A percentile compares a stretch with the other conserved stretches of the same genome.
Conservation (phyloP, 306 rosid genomes). For the Dryas octopetala region DNA sequence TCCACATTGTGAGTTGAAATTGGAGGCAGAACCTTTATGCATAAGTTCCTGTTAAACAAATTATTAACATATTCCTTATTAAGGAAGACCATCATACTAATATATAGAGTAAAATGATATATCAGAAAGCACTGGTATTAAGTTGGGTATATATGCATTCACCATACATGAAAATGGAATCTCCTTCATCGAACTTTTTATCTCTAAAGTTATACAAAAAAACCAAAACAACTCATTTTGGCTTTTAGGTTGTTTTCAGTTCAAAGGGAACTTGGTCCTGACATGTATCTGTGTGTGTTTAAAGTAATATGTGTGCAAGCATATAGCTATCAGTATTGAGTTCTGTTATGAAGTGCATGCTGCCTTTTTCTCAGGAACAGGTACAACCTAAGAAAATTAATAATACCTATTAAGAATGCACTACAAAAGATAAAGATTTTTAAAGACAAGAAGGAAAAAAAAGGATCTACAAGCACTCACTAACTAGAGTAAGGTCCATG, state of each 20-base stretch:
- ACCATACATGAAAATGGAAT: background rate
- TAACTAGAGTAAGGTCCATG: background rate
- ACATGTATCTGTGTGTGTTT: background rate
- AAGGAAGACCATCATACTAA: background rate
- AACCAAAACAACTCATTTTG: background rate
- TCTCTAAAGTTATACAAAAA: background rate
- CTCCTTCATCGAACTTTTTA: background rate
- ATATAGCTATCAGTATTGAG: background rate
- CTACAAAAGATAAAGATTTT: background rate
- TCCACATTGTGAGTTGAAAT: slow-evolving; percentile 40
- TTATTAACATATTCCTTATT: background rate
- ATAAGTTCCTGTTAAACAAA: slow-evolving; percentile 41
- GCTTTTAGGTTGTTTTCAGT: background rate
- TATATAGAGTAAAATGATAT: background rate
- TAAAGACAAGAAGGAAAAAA: background rate
- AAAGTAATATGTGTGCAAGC: background rate
- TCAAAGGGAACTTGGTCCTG: background rate
- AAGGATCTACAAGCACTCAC: background rate
- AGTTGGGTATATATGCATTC: background rate
- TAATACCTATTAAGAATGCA: background rate
- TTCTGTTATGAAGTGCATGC: background rate
- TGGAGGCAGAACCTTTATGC: slow-evolving; percentile 26
- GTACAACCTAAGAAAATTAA: background rate
- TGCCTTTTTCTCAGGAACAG: background rate
- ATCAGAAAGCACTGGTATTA: background rate